Evolutionary conservation across 345 rosid species (phyloP), one percentile per base, ranked within the genome.

Genomic region (Zanthoxylum bungeanum): DNA sequence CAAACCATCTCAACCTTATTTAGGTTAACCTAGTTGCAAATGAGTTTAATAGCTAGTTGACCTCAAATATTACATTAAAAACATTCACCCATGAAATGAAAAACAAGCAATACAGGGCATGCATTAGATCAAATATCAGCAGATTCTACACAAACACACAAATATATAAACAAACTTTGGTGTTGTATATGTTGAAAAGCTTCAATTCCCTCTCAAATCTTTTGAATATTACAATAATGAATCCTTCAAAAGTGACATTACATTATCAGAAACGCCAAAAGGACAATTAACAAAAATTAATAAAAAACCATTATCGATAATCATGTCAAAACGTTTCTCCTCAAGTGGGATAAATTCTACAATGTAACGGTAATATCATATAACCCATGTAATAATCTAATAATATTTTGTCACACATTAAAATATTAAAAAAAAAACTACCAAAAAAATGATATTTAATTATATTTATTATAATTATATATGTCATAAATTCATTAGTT

Each of bases 301-400:
- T 53, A 63, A 63, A 24, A 21, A 52, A 57, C 12, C 6, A 72
- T 33, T 72, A 68, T 47, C 31, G 59, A 55, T 31, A 60, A 75
- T 62, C 69, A 76, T 61, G 60, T 58, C 62, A 30, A 68, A 63
- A 76, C 53, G 75, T 31, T 71, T 77, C 79, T 72, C 80, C 61
- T n/a, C n/a, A n/a, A n/a, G n/a, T n/a, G n/a, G n/a, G n/a, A n/a
- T n/a, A n/a, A n/a, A n/a, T n/a, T n/a, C n/a, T n/a, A n/a, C n/a
- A n/a, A n/a, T n/a, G n/a, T n/a, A n/a, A n/a, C n/a, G n/a, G n/a
- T n/a, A n/a, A n/a, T n/a, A n/a, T n/a, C n/a, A n/a, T n/a, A n/a
- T n/a, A n/a, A n/a, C n/a, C n/a, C n/a, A n/a, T n/a, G n/a, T n/a
- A n/a, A n/a, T n/a, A n/a, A n/a, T n/a, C n/a, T n/a, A n/a, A n/a